These are phyloP conservation scores for Petunia axillaris DNA, from an alignment of 257 asterid genomes.

Conservation along the genomic window DNA sequence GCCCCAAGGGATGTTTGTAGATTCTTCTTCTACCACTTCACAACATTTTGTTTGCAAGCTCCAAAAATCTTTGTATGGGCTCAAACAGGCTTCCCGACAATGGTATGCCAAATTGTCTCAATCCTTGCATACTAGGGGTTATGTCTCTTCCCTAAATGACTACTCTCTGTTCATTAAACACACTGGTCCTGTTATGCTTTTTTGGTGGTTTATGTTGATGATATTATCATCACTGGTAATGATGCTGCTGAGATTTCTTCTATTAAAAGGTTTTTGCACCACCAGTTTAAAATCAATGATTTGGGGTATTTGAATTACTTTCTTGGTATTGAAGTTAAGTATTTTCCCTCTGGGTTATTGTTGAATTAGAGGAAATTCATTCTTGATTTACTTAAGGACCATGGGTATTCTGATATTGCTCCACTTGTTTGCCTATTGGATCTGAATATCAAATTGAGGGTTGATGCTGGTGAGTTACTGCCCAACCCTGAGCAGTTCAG, in stretches of 20 bases:
- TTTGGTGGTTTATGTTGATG: too few relatives aligned
- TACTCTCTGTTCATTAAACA: too few relatives aligned
- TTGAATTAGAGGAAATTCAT: neutral
- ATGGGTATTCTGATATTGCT: neutral
- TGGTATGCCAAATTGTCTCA: neutral
- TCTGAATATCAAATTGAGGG: too few relatives aligned
- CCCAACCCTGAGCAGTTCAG: neutral
- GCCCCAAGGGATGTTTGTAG: neutral
- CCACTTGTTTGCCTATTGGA: neutral
- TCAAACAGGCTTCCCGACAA: neutral
- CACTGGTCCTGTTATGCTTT: too few relatives aligned
- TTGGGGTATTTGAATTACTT: too few relatives aligned
- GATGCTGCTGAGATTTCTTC: too few relatives aligned
- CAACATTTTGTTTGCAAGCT: neutral
- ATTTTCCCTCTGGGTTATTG: too few relatives aligned
- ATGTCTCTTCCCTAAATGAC: neutral
- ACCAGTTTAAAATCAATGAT: too few relatives aligned
- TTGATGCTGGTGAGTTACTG: neutral
- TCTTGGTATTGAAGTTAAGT: neutral
- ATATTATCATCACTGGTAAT: too few relatives aligned
- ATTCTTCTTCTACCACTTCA: neutral
- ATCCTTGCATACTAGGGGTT: neutral
- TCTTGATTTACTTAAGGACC: neutral
- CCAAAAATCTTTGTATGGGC: neutral
- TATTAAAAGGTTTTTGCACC: too few relatives aligned